phyloP scores from a whole-genome alignment of 2,329 filamentous ascomycete species.

The Penicillium sp. region DNA sequence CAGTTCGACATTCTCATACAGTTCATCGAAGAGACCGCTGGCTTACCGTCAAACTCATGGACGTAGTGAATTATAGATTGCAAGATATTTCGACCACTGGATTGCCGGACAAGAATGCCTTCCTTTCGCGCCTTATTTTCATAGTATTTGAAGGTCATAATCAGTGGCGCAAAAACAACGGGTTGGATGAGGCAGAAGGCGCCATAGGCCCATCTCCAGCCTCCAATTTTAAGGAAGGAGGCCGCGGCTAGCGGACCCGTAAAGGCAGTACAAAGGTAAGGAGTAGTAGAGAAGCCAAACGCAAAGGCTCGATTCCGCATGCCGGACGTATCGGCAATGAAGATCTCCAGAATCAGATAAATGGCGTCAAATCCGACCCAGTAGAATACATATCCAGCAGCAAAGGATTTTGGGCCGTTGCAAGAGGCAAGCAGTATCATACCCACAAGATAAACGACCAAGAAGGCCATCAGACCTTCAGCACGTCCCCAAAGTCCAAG shows the following conservation, averaged over 20 bases:
- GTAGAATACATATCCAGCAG: constrained; percentile 52
- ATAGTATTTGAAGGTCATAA: constrained; percentile 53
- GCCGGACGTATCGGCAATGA: constrained; percentile 60
- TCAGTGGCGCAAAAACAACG: constrained; percentile 54
- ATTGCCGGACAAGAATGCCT: constrained; percentile 48
- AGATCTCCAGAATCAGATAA: constrained; percentile 54
- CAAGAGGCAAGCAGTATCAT: constrained; percentile 63
- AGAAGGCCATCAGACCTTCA: constrained; percentile 55
- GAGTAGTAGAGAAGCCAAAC: constrained; percentile 56
- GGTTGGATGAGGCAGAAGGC: constrained; percentile 59
- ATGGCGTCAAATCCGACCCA: constrained; percentile 56
- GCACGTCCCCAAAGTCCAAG: constrained; percentile 63
- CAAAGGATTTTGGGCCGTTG: constrained; percentile 59
- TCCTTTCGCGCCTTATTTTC: constrained; percentile 55
- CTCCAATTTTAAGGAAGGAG: constrained; percentile 48
- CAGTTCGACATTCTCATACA: constrained; percentile 34
- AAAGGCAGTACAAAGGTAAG: constrained; percentile 59
- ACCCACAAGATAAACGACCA: constrained; percentile 47
- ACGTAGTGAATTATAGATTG: constrained; percentile 54
- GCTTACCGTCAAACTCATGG: constrained; percentile 59
- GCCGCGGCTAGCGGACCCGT: constrained; percentile 53
- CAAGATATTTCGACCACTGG: constrained; percentile 45
- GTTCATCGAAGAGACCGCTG: constrained; percentile 48
- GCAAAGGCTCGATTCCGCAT: constrained; percentile 59
- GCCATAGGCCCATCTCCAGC: constrained; percentile 62